phyloP scores from a whole-genome alignment of 208 protist species.

The Crithidia expoeki region DNA sequence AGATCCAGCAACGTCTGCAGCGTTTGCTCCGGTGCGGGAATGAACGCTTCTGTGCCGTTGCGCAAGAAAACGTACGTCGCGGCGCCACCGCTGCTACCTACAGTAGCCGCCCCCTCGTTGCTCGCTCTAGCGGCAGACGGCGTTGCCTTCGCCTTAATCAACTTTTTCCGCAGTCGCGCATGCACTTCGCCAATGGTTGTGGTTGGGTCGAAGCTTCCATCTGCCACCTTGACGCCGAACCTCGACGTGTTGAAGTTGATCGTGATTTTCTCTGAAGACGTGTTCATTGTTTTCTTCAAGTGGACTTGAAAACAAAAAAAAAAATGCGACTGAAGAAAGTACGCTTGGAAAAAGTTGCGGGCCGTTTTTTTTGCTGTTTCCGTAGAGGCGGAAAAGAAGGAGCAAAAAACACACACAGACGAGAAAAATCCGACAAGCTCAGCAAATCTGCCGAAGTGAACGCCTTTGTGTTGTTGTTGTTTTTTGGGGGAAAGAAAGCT shows the following conservation, averaged over 20 bases:
- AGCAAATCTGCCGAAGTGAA: too few species aligned
- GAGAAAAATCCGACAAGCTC: too few species aligned
- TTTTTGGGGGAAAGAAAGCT: too few species aligned
- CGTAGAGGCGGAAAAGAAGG: too few species aligned
- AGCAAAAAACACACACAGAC: too few species aligned
- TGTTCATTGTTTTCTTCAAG: slow-evolving; percentile 25
- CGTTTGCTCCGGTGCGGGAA: slow-evolving; percentile 73
- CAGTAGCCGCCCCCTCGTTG: neutral
- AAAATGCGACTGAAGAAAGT: too few species aligned
- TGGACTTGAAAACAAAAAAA: slow-evolving; percentile 26
- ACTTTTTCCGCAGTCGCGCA: slow-evolving; percentile 58
- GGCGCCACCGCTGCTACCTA: slow-evolving; percentile 10
- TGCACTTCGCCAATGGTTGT: slow-evolving; percentile 76
- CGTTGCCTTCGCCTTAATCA: slow-evolving; percentile 36
- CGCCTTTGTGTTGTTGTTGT: too few species aligned
- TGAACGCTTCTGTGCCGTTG: slow-evolving; percentile 70
- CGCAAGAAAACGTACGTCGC: slow-evolving; percentile 66
- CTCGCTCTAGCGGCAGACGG: neutral
- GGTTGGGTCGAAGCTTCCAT: slow-evolving; percentile 54
- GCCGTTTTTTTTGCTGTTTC: too few species aligned
- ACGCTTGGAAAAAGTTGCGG: too few species aligned
- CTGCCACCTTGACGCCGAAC: slow-evolving; percentile 49
- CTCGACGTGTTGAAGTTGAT: slow-evolving; percentile 56
- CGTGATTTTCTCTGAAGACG: slow-evolving; percentile 49
- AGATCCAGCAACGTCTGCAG: slow-evolving; percentile 54